A percentile compares a stretch with the other conserved stretches of the same genome.
Conservation (phyloP, 1,284 basidiomycete genomes). For the Ceratorhiza oryzae-sativae region DNA sequence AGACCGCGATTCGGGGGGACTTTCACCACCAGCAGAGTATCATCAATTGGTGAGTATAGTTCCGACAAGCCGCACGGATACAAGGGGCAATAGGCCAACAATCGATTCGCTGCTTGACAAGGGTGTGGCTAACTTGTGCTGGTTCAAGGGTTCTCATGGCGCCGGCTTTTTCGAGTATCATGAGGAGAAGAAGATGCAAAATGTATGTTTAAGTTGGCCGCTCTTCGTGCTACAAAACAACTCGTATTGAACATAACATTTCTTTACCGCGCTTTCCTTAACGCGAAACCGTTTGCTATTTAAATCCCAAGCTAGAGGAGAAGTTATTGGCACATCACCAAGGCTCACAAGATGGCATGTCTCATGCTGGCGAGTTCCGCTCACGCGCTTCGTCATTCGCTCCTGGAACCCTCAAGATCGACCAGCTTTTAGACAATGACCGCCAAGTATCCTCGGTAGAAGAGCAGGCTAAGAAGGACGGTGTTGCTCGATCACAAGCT, state of each 20-base stretch:
- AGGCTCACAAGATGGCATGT: conserved; percentile 29
- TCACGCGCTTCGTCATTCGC: conserved; percentile 38
- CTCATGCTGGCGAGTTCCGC: conserved; percentile 30
- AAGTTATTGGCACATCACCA: conserved; percentile 31
- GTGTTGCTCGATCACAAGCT: conserved; percentile 44
- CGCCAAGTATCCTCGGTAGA: background rate
- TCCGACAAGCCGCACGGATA: background rate
- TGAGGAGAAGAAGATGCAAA: conserved; percentile 74
- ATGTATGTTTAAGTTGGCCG: conserved; percentile 56
- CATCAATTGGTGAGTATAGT: conserved; percentile 27
- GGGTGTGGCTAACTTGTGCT: background rate
- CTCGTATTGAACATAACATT: background rate
- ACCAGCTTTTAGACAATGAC: background rate
- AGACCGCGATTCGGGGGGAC: conserved; percentile 1
- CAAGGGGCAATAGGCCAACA: background rate
- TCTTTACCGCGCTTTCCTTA: background rate
- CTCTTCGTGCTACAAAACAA: background rate
- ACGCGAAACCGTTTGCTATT: background rate
- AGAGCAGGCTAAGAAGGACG: conserved; percentile 33
- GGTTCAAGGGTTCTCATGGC: conserved; percentile 33
- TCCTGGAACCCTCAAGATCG: conserved; percentile 13
- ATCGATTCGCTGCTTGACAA: too few relatives aligned
- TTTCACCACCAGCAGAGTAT: conserved; percentile 35
- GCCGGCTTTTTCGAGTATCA: conserved; percentile 73
- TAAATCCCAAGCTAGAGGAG: conserved; percentile 12